Evolutionary conservation across 257 asterid species (phyloP), one percentile per base, ranked within the genome.

Genomic region (Solanum appendiculatum): DNA sequence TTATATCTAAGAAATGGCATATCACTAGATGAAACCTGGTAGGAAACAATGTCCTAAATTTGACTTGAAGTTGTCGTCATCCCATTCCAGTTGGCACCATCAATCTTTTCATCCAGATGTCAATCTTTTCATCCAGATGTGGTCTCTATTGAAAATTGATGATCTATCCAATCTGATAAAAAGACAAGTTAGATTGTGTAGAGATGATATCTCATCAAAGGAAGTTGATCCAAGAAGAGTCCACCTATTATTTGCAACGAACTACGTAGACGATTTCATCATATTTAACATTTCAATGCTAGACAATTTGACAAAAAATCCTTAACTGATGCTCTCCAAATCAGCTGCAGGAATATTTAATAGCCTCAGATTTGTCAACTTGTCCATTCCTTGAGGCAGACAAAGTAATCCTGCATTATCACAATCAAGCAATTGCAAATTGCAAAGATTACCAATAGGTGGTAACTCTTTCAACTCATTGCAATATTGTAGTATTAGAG

Each of bases 371-470:
- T 48, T 36, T 39, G 51, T 66, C 60, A 87, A 36, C 25, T 82
- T 87, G 37, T 78, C 89, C 56, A 87, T 78, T n/a, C 91, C 85
- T 20, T 40, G 48, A 0, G 88, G 89, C 51, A 84, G 73, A 37
- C 34, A 15, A 9, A 7, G 5, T 29, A 89, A 81, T 10, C 63
- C 25, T 36, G 88, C 68, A 33, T 44, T 3, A 58, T 44, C 14
- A 31, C 89, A 87, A 56, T 77, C 85, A 2, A 89, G 88, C 36
- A 89, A 25, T 56, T 86, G 86, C 21, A 86, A 85, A 25, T 86
- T 88, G 10, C 37, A 5, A 37, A 88, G 73, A n/a, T 72, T 9
- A 60, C 69, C 69, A 60, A 89, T 83, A 36, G 88, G 64, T 18
- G 87, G 89, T 42, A 89, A 63, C 40, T 84, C 86, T 74, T 2